A percentile compares a stretch with the other conserved stretches of the same genome.
phyloP scores from a whole-genome alignment of 108 stramenopile species.

The Cyclotella baltica region DNA sequence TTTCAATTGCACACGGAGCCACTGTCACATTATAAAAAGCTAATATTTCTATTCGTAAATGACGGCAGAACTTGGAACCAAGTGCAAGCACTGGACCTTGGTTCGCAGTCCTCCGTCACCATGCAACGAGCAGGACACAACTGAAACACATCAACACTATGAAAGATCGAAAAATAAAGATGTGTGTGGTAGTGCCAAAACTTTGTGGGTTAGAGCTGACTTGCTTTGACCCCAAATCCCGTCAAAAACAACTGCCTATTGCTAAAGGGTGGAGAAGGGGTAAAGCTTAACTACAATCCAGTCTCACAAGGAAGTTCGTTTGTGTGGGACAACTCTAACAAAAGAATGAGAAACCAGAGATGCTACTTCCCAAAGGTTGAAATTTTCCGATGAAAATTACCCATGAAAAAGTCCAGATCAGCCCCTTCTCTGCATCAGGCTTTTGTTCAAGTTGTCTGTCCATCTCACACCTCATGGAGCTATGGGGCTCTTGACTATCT shows the following conservation, averaged over 20 bases:
- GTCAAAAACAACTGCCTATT: background rate
- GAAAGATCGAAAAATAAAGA: background rate
- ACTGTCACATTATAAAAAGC: too few species aligned
- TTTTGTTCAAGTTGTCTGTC: too few species aligned
- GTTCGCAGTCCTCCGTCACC: background rate
- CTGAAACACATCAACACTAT: background rate
- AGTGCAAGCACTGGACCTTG: constrained; percentile 9
- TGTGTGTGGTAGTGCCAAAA: background rate
- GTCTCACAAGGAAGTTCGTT: background rate
- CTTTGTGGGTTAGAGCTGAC: background rate
- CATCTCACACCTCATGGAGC: too few species aligned
- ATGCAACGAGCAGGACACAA: background rate
- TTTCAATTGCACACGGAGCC: too few species aligned
- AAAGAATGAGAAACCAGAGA: background rate
- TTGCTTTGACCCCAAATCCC: background rate
- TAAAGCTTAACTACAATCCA: too few species aligned
- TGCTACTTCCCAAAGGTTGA: background rate
- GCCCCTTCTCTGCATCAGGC: too few species aligned
- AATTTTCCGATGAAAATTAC: background rate
- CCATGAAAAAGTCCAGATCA: too few species aligned
- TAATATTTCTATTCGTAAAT: too few species aligned
- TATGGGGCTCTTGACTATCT: too few species aligned
- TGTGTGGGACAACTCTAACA: background rate
- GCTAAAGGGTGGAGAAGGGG: too few species aligned
- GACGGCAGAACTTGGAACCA: too few species aligned